These are phyloP conservation scores for Nannizziopsis arthrosporioides DNA, from an alignment of 2,329 filamentous ascomycete species.

Conservation along the genomic window DNA sequence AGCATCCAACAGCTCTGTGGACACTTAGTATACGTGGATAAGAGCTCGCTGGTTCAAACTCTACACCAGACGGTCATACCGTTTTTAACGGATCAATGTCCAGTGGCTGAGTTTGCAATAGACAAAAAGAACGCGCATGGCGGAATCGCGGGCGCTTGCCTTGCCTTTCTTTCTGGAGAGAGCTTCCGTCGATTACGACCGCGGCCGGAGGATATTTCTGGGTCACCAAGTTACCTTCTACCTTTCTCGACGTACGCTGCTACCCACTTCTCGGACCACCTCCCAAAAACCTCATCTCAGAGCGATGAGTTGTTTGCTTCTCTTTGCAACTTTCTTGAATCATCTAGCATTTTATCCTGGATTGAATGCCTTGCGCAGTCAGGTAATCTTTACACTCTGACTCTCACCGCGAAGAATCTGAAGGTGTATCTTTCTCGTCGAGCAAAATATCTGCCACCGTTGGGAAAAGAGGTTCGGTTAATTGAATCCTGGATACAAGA, in stretches of 20 bases:
- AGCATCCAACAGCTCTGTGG: conserved; percentile 23
- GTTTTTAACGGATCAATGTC: conserved; percentile 12
- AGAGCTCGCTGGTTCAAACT: conserved; percentile 23
- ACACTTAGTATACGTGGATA: conserved; percentile 29
- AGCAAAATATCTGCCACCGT: conserved; percentile 16
- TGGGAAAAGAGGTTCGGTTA: conserved; percentile 17
- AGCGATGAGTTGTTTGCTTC: conserved; percentile 5
- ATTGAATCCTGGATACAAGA: conserved; percentile 25
- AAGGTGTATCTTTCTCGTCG: conserved; percentile 13
- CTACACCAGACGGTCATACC: conserved; percentile 30
- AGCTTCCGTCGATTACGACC: conserved; percentile 26
- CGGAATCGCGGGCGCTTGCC: conserved; percentile 25
- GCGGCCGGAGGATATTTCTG: conserved; percentile 12
- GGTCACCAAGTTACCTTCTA: conserved; percentile 10
- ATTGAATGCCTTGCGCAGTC: conserved; percentile 20
- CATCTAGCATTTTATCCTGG: conserved; percentile 27
- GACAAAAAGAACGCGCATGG: conserved; percentile 21
- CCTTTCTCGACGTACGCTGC: conserved; percentile 22
- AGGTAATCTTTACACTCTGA: conserved; percentile 10
- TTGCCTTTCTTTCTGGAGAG: conserved; percentile 23
- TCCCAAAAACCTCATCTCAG: conserved; percentile 18
- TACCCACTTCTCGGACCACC: conserved; percentile 25
- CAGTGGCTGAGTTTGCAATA: conserved; percentile 24
- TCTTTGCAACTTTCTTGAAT: conserved; percentile 21
- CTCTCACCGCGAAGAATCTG: conserved; percentile 13